Evolutionary conservation across 768 basidiomycete genomes (phyloP).

Genomic region (Rickenella mellea): DNA sequence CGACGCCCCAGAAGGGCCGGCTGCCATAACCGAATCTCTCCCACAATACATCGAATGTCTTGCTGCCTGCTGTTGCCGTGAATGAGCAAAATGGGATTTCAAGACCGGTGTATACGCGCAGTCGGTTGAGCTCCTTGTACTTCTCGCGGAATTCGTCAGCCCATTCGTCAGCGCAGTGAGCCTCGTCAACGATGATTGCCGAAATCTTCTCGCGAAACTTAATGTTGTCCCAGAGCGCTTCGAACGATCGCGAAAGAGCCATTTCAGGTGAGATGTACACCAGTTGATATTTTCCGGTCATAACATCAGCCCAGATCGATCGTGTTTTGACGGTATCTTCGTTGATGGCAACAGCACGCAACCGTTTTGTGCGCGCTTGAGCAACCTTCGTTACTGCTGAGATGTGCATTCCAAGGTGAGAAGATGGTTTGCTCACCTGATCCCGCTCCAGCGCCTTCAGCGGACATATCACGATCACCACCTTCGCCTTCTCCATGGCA

Average conservation of each 20-base stretch:
- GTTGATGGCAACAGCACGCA: constrained; percentile 18
- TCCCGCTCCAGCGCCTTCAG: constrained; percentile 21
- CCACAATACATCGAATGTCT: constrained; percentile 20
- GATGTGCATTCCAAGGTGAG: too few relatives aligned
- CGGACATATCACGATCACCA: constrained; percentile 18
- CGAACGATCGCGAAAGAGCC: constrained; percentile 16
- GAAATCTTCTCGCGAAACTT: constrained; percentile 16
- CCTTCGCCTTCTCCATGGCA: constrained; percentile 8
- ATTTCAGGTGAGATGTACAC: constrained; percentile 18
- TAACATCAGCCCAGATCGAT: constrained; percentile 11
- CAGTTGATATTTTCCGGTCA: constrained; percentile 5
- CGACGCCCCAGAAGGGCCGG: constrained; percentile 24
- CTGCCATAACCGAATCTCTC: constrained; percentile 15
- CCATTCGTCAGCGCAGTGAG: constrained; percentile 25
- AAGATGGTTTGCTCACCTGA: constrained; percentile 15
- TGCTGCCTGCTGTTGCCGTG: constrained; percentile 17
- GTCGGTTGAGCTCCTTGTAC: constrained; percentile 14
- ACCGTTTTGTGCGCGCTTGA: constrained; percentile 15
- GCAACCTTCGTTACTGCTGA: constrained; percentile 2
- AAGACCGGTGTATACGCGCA: constrained; percentile 16
- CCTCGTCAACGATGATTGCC: constrained; percentile 22
- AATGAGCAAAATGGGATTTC: constrained; percentile 20
- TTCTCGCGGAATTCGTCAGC: constrained; percentile 14
- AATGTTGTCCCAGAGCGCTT: constrained; percentile 18
- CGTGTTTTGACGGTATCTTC: constrained; percentile 15